Base-by-base conservation (phyloP, 2,329 filamentous ascomycete species). In the Aspergillus awamori region DNA sequence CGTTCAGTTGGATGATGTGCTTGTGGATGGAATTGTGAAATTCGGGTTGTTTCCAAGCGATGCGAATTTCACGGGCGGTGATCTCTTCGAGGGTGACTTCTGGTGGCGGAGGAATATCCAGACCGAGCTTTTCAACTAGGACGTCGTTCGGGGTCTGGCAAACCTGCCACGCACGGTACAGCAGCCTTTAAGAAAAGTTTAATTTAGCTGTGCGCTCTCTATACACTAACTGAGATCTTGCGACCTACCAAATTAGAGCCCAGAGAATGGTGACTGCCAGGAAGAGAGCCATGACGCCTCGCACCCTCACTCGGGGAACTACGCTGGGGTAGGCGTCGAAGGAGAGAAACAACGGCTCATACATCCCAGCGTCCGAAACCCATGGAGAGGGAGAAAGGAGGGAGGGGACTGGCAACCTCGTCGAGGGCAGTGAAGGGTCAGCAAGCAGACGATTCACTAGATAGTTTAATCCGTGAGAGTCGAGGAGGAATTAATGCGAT, bases 1-100 rank as follows among this genome's bases (percentile, higher is more conserved):
- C 94, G 77, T 99, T 98, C 66, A 99, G 89, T 74, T 96, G 92
- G 56, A 99, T 92, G 49, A 94, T 85, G 73, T 96, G 95, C 78
- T 93, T 96, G 57, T 92, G 85, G 57, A 96, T 90, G 2, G 90
- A 85, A 63, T 84, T 82, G 47, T 85, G 82, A 65, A 83, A 81
- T 64, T 86, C 86, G 0, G 91, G 89, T 62, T 89, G 86, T 63
- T 93, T 92, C 95, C 95, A 99, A 76, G 93, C 93, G 47, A 99
- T 83, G 30, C 93, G 91, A 33, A 96, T 91, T 59, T 93, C 91
- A 74, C 96, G 91, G 28, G 91, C 85, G 68, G 90, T 91, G 69
- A 99, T 95, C 65, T 91, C 92, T 58, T 94, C 92, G 36, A 99
- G 86, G 56, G 93, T 96, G 43, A 98, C 90, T 73, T 93, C 88